Evolutionary conservation across 768 basidiomycete genomes (phyloP).

Genomic region (Lactarius hatsudake): DNA sequence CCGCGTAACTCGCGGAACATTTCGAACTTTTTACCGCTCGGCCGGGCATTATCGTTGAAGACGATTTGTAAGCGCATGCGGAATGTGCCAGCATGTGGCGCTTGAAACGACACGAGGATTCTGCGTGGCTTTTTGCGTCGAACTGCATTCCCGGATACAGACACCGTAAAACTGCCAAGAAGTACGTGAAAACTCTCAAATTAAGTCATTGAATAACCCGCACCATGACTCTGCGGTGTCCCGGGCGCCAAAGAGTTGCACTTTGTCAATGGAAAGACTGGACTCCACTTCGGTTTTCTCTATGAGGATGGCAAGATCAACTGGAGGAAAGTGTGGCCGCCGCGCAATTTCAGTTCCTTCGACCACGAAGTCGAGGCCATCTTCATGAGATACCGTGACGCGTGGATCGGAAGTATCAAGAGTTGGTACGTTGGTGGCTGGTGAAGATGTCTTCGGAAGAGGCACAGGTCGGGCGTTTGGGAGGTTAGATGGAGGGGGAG

Average conservation of each 20-base stretch:
- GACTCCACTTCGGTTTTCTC: neutral
- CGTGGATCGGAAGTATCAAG: neutral
- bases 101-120: slow-evolving; percentile 8
- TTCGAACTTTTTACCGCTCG: neutral
- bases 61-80: neutral
- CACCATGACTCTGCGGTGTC: slow-evolving; percentile 5
- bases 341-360: neutral
- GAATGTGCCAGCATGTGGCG: slow-evolving; percentile 5
- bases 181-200: neutral
- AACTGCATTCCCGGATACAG: neutral
- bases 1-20: slow-evolving; percentile 14
- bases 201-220: neutral
- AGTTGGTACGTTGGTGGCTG: neutral
- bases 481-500: neutral
- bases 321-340: neutral
- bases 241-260: neutral
- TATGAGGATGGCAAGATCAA: neutral
- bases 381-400: slow-evolving; percentile 6
- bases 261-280: neutral
- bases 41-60: slow-evolving; percentile 3
- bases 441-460: neutral
- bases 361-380: slow-evolving; percentile 12
- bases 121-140: neutral
- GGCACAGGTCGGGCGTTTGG: neutral
- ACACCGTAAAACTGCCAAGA: slow-evolving; percentile 5